Conservation (phyloP, 2,329 filamentous ascomycete species). For the Ramularia collo-cygni region DNA sequence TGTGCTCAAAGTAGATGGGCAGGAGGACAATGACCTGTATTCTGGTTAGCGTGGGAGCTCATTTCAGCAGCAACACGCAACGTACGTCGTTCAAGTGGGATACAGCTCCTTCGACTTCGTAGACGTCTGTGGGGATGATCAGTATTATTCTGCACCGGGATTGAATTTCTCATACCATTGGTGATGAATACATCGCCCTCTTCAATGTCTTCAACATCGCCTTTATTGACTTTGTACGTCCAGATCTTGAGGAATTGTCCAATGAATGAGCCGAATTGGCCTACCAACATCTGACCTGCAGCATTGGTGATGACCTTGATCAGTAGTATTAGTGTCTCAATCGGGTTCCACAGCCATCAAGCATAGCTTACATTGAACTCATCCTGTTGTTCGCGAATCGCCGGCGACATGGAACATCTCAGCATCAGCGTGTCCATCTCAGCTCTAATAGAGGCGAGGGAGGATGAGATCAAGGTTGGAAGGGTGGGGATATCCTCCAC, state of each 20-base stretch:
- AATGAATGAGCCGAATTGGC: conserved; percentile 24
- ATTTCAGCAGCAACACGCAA: no score
- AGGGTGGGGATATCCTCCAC: conserved; percentile 22
- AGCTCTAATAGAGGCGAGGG: conserved; percentile 20
- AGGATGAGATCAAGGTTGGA: conserved; percentile 21
- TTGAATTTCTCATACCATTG: conserved; percentile 8
- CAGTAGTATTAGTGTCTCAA: neutral
- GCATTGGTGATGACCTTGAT: conserved; percentile 19
- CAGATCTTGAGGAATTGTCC: conserved; percentile 25
- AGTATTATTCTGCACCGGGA: neutral
- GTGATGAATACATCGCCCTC: conserved; percentile 25
- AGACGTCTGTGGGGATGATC: conserved; percentile 10
- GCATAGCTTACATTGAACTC: conserved; percentile 19
- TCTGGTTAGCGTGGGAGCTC: neutral
- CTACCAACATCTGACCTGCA: conserved; percentile 21
- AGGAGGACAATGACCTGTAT: conserved; percentile 14
- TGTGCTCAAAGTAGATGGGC: conserved; percentile 22
- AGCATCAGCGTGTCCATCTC: conserved; percentile 26
- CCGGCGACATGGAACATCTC: conserved; percentile 24
- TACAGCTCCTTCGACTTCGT: conserved; percentile 24
- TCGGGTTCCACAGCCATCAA: no score
- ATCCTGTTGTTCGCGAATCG: conserved; percentile 24
- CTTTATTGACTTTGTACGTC: conserved; percentile 19
- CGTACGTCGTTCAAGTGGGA: conserved; percentile 21
- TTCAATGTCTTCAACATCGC: conserved; percentile 20